Base-by-base conservation (phyloP, 2,329 filamentous ascomycete species). In the Hymenoscyphus repandus region DNA sequence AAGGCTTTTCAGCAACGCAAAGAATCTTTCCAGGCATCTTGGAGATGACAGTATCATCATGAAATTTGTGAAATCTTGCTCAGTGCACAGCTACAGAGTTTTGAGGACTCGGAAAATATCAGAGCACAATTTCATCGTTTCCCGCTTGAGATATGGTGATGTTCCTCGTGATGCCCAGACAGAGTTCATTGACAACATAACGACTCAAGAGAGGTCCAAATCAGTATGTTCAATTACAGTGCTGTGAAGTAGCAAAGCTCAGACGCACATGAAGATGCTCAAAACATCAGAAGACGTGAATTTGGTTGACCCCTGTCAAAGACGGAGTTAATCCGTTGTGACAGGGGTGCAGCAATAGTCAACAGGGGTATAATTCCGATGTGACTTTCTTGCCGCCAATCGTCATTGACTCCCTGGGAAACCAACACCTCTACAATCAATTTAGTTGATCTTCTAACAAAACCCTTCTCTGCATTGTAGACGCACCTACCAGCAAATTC, bases 1-100 rank as follows among this genome's bases (percentile, higher is more conserved):
- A 95, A 33, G 90, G 90, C 77, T 99, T 91, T 69, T 91, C 86
- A 53, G 86, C 87, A 58, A 91, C 86, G 66, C 86, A 90, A 47
- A 91, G 74, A 52, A 90, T 81, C 61, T 77, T 80, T 49, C 49
- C 49, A 42, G 54, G 57, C 59, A 64, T 62, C 32, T 47, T 56
- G 37, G 34, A 38, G 15, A 13, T 12, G 33, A 27, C 36, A 43
- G 20, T 38, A 44, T 22, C 31, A 43, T 13, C 18, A 15, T 17
- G 32, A 30, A n/a, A 31, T n/a, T 27, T 33, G 17, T 17, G 30
- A 15, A 30, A n/a, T 11, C 6, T 34, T 17, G 18, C 18, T 33
- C 9, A 38, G 27, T 36, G 36, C 10, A 27, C 9, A 31, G 30
- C 30, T 27, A 37, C 22, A 17, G n/a, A 34, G 22, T 10, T 17